A percentile compares a stretch with the other conserved stretches of the same genome.
These are phyloP conservation scores for Lignosus rhinocerotis DNA, from an alignment of 1,284 basidiomycete species.

Conservation along the genomic window DNA sequence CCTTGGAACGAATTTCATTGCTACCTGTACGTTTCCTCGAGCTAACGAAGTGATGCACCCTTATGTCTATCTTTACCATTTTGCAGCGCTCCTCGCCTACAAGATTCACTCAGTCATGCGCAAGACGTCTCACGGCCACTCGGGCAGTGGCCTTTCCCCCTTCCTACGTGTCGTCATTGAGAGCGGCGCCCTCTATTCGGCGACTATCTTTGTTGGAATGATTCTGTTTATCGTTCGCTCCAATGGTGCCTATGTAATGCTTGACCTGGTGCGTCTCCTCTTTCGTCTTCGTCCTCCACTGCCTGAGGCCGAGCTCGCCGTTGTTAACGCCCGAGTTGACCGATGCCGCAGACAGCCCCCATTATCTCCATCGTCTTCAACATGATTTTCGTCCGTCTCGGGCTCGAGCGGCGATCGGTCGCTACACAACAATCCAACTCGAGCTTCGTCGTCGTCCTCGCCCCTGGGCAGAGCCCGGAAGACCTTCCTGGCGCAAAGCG, in stretches of 20 bases:
- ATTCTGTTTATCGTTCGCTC: conserved; percentile 30
- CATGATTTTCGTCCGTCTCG: conserved; percentile 31
- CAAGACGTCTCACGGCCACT: conserved; percentile 12
- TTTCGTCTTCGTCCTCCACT: not conserved
- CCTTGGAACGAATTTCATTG: conserved; percentile 31
- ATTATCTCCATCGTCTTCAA: conserved; percentile 35
- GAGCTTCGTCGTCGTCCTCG: not conserved
- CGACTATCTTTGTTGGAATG: conserved; percentile 31
- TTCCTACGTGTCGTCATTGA: conserved; percentile 34
- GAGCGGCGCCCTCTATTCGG: conserved; percentile 33
- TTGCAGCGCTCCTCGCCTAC: conserved; percentile 26
- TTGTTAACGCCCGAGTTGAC: not conserved
- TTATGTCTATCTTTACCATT: not conserved
- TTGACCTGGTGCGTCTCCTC: conserved; percentile 32
- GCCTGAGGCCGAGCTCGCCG: not conserved
- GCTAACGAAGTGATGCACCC: not conserved
- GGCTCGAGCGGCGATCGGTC: conserved; percentile 20
- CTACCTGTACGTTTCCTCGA: conserved; percentile 26
- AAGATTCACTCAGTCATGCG: conserved; percentile 27
- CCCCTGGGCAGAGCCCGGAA: not conserved
- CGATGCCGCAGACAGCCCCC: conserved; percentile 23
- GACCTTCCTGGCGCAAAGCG: not conserved
- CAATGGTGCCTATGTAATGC: conserved; percentile 31
- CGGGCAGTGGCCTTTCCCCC: conserved; percentile 22
- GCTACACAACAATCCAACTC: not conserved